A percentile compares a stretch with the other conserved stretches of the same genome.
phyloP scores from a whole-genome alignment of 495 filamentous ascomycete species.

The Halenospora varia region DNA sequence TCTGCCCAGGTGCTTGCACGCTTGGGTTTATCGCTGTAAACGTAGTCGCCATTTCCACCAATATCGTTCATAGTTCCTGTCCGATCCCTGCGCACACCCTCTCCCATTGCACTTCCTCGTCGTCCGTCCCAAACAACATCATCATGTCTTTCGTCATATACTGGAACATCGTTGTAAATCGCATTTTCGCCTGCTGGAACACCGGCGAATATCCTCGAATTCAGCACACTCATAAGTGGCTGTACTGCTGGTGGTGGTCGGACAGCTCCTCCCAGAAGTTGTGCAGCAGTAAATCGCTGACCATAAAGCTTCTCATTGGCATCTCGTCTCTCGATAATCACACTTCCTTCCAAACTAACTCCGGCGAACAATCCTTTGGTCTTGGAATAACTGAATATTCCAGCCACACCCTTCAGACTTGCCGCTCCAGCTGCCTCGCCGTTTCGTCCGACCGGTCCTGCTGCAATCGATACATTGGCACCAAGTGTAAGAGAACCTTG shows the following conservation, averaged over 20 bases:
- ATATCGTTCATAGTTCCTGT: constrained; percentile 39
- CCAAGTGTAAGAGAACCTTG: constrained; percentile 85
- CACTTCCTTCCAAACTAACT: constrained; percentile 88
- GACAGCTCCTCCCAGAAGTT: constrained; percentile 74
- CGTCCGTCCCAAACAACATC: constrained; percentile 90
- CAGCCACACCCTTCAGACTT: constrained; percentile 82
- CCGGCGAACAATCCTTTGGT: constrained; percentile 97
- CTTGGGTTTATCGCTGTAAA: constrained; percentile 47
- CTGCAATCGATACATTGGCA: constrained; percentile 94
- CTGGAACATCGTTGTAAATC: constrained; percentile 94
- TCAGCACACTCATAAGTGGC: constrained; percentile 78
- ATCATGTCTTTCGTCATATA: constrained; percentile 86
- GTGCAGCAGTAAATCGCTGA: constrained; percentile 69
- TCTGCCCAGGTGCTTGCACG: constrained; percentile 84
- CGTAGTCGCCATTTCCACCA: constrained; percentile 50
- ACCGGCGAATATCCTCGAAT: constrained; percentile 77
- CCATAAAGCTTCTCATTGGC: constrained; percentile 97
- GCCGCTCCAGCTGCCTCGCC: constrained; percentile 95
- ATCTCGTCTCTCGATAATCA: constrained; percentile 87
- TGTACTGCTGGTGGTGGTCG: constrained; percentile 77
- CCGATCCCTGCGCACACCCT: constrained; percentile 59
- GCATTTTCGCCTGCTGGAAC: constrained; percentile 47
- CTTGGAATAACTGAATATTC: constrained; percentile 93
- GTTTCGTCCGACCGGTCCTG: constrained; percentile 89
- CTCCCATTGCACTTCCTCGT: constrained; percentile 69